Percentiles rank a stretch among this genome's conserved stretches.
Conservation (phyloP, 2,329 filamentous ascomycete species). For the Tympanopsis confertula region DNA sequence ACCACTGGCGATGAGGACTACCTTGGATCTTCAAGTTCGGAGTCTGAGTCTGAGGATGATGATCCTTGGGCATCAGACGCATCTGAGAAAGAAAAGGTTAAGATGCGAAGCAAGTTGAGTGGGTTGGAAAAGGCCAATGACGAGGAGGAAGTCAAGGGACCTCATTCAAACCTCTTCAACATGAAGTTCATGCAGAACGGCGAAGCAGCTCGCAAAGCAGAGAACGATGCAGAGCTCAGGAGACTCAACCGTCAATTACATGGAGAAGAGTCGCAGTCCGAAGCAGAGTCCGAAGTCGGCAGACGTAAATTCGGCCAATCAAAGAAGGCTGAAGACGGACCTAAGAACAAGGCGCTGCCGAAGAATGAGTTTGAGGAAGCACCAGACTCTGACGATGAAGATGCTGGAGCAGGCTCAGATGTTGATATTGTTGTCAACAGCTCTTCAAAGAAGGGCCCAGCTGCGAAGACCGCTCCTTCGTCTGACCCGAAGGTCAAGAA, state of each 20-base stretch:
- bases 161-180: constrained; percentile 36
- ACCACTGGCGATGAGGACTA: constrained; percentile 9
- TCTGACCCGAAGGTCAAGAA: background rate
- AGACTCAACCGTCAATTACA: constrained; percentile 1
- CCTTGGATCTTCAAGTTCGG: background rate
- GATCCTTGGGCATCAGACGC: constrained; percentile 2
- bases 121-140: constrained; percentile 14
- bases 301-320: background rate
- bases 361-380: constrained; percentile 1
- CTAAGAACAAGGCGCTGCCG: background rate
- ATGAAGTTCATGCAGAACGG: constrained; percentile 61
- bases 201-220: constrained; percentile 42
- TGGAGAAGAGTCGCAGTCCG: constrained; percentile 4
- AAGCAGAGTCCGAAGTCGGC: constrained; percentile 1
- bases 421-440: constrained; percentile 2
- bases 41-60: constrained; percentile 6
- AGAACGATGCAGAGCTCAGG: constrained; percentile 44
- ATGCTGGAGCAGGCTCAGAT: background rate
- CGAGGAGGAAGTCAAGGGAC: constrained; percentile 11
- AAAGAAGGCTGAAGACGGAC: background rate
- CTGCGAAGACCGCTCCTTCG: background rate
- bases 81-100: constrained; percentile 20
- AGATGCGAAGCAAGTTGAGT: constrained; percentile 24
- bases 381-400: constrained; percentile 19
- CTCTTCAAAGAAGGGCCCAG: no score